These are phyloP conservation scores for Periconia digitata DNA, from an alignment of 2,329 filamentous ascomycete genomes.

Conservation along the genomic window DNA sequence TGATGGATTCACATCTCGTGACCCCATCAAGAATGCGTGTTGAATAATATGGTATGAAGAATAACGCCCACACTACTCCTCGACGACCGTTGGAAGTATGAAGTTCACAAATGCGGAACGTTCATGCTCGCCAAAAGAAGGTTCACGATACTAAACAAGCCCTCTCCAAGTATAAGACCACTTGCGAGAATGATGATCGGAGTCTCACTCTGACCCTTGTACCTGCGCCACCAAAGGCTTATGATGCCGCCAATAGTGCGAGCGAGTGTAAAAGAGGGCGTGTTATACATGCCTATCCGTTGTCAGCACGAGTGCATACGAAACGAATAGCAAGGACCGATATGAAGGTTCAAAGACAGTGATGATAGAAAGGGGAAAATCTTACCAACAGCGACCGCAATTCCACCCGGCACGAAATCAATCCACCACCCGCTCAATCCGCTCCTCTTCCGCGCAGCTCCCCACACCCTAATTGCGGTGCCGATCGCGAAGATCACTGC, in stretches of 20 bases:
- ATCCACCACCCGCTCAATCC: conserved; percentile 61
- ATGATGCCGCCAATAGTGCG: conserved; percentile 77
- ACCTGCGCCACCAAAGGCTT: conserved; percentile 75
- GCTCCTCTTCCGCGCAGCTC: conserved; percentile 30
- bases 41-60: too few species aligned
- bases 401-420: conserved; percentile 81
- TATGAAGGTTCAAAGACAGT: neutral
- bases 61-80: neutral
- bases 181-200: conserved; percentile 86
- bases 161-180: conserved; percentile 90
- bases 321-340: neutral
- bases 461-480: conserved; percentile 66
- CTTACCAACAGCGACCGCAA: conserved; percentile 88
- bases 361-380: conserved; percentile 10
- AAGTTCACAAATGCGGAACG: conserved; percentile 67
- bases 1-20: too few species aligned
- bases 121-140: conserved; percentile 74
- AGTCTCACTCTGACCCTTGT: conserved; percentile 62
- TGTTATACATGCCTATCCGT: conserved; percentile 90
- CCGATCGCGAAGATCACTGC: conserved; percentile 71
- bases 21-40: too few species aligned
- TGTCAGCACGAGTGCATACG: neutral
- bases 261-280: conserved; percentile 91
- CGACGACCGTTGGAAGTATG: too few species aligned
- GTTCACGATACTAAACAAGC: conserved; percentile 89